phyloP scores from a whole-genome alignment of 352 stramenopile species.

The Pythium rishiriense region DNA sequence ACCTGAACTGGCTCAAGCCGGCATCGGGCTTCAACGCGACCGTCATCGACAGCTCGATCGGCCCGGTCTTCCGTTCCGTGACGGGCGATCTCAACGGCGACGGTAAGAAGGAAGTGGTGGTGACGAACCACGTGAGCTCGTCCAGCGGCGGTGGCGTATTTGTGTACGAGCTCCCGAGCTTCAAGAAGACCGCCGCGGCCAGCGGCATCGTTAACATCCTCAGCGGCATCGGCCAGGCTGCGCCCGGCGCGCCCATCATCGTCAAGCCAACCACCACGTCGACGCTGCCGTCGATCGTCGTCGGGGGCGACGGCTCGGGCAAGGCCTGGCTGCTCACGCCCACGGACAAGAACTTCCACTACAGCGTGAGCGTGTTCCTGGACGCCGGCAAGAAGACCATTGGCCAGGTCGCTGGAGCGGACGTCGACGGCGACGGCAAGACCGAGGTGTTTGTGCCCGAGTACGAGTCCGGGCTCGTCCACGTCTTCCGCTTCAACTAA shows the following conservation, averaged over 20 bases:
- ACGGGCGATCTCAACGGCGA: conserved; percentile 22
- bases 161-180: conserved; percentile 21
- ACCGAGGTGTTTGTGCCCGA: conserved; percentile 24
- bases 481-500: conserved; percentile 28
- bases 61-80: conserved; percentile 20
- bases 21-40: conserved; percentile 18
- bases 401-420: conserved; percentile 16
- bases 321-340: conserved; percentile 23
- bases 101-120: conserved; percentile 20
- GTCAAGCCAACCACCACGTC: conserved; percentile 13
- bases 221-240: conserved; percentile 21
- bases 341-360: conserved; percentile 23
- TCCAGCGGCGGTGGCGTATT: conserved; percentile 14
- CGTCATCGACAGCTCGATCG: conserved; percentile 24
- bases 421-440: conserved; percentile 21
- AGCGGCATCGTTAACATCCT: conserved; percentile 27
- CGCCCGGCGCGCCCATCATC: conserved; percentile 17
- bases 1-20: conserved; percentile 23
- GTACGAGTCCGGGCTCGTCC: conserved; percentile 25
- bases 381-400: conserved; percentile 26
- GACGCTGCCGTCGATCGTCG: conserved; percentile 19
- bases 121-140: conserved; percentile 16
- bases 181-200: conserved; percentile 21
- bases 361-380: conserved; percentile 22
- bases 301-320: conserved; percentile 21